Percentiles rank a stretch among this genome's conserved stretches.
Conservation (phyloP, 306 rosid species). For the Bauhinia variegata region DNA sequence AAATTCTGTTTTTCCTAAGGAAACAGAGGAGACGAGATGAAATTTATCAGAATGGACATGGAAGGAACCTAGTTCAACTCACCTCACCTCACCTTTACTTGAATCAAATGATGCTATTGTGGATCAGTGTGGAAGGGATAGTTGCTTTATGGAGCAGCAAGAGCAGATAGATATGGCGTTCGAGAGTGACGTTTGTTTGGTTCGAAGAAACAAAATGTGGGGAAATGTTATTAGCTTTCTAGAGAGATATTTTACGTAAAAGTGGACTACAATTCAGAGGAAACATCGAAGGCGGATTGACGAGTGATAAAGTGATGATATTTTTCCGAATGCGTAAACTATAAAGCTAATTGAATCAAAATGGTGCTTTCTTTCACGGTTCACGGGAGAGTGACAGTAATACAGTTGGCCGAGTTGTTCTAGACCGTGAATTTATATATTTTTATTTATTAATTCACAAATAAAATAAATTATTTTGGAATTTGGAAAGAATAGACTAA, state of each 20-base stretch:
- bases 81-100: slow-evolving; percentile 44
- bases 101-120: slow-evolving; percentile 31
- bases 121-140: slow-evolving; percentile 12
- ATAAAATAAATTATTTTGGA: no score
- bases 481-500: no score
- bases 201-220: slow-evolving; percentile 19
- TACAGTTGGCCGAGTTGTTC: neutral
- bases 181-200: slow-evolving; percentile 23
- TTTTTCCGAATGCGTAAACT: neutral
- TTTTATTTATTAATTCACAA: neutral
- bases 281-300: slow-evolving; percentile 5
- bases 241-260: slow-evolving; percentile 34
- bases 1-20: slow-evolving; percentile 18
- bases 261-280: neutral
- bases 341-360: neutral
- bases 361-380: no score
- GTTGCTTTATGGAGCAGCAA: neutral
- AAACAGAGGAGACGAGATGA: slow-evolving; percentile 39
- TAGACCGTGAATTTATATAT: no score
- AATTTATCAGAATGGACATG: slow-evolving; percentile 1
- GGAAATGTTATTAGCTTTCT: slow-evolving; percentile 5
- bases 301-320: neutral
- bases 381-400: neutral
- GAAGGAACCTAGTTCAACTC: no score
- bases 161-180: slow-evolving; percentile 2